Conservation (phyloP, 768 basidiomycete genomes). For the Leccinellum luteum region DNA sequence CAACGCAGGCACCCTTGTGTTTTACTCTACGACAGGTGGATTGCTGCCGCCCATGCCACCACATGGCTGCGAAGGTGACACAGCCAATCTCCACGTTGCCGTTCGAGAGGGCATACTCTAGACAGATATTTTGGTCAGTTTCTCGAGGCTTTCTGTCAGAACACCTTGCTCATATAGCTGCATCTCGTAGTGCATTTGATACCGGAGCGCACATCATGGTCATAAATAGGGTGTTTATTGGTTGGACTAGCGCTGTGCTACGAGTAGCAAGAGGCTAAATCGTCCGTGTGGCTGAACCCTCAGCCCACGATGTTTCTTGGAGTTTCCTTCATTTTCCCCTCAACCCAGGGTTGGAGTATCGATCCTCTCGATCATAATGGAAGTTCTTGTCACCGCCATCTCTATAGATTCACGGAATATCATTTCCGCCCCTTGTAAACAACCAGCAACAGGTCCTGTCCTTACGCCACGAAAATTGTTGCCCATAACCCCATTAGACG, state of each 20-base stretch:
- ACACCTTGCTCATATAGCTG: conserved; percentile 4
- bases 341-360: conserved; percentile 26
- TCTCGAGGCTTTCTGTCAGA: background rate
- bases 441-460: conserved; percentile 9
- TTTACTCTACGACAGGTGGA: conserved; percentile 37
- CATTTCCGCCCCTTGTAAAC: conserved; percentile 16
- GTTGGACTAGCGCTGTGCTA: background rate
- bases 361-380: conserved; percentile 5
- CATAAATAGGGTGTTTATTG: conserved; percentile 1
- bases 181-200: background rate
- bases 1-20: conserved; percentile 45
- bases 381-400: conserved; percentile 1
- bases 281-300: conserved; percentile 24
- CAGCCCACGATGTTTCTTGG: conserved; percentile 20
- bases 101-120: background rate
- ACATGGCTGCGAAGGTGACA: background rate
- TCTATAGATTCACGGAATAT: conserved; percentile 5
- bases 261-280: conserved; percentile 13
- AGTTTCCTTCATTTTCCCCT: conserved; percentile 21
- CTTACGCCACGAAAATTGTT: conserved; percentile 18
- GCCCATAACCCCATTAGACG: conserved; percentile 30
- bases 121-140: conserved; percentile 6
- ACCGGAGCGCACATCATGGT: background rate
- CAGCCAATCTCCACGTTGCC: background rate
- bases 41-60: background rate